Evolutionary conservation across 768 basidiomycete species (phyloP).

Genomic region (Trametes gibbosa): DNA sequence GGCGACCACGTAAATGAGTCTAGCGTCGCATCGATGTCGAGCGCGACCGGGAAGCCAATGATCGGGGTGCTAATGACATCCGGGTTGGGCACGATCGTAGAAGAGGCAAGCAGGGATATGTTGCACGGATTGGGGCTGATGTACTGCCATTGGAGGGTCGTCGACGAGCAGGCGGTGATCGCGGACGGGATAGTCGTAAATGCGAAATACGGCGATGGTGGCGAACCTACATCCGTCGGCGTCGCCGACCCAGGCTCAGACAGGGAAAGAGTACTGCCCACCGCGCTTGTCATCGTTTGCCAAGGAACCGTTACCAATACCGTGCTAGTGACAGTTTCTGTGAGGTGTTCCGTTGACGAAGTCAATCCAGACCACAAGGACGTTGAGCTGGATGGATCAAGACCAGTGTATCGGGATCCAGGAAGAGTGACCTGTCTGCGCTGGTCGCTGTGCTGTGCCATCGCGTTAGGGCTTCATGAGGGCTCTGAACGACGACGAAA

Average conservation of each 20-base stretch:
- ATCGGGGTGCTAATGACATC: background rate
- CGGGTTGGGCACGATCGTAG: conserved; percentile 12
- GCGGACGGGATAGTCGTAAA: conserved; percentile 30
- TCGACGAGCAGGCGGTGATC: conserved; percentile 33
- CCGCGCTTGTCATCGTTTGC: background rate
- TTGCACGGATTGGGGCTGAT: background rate
- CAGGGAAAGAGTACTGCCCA: background rate
- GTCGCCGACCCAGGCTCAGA: background rate
- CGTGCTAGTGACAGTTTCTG: conserved; percentile 5
- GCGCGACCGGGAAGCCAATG: conserved; percentile 28
- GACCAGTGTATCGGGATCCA: conserved; percentile 5
- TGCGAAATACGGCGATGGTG: conserved; percentile 7
- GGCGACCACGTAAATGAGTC: conserved; percentile 40
- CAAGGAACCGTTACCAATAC: background rate
- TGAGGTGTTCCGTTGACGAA: background rate
- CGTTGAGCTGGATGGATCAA: conserved; percentile 1
- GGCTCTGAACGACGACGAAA: background rate
- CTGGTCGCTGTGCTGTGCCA: conserved; percentile 2
- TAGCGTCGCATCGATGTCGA: conserved; percentile 28
- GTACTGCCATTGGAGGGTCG: conserved; percentile 30
- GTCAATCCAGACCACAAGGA: background rate
- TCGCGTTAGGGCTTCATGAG: conserved; percentile 1
- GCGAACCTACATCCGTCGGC: background rate
- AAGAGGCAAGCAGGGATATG: conserved; percentile 18
- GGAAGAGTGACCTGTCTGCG: conserved; percentile 13